These are phyloP conservation scores for Hymenoscyphus scutula DNA, from an alignment of 2,329 filamentous ascomycete genomes.

Conservation along the genomic window DNA sequence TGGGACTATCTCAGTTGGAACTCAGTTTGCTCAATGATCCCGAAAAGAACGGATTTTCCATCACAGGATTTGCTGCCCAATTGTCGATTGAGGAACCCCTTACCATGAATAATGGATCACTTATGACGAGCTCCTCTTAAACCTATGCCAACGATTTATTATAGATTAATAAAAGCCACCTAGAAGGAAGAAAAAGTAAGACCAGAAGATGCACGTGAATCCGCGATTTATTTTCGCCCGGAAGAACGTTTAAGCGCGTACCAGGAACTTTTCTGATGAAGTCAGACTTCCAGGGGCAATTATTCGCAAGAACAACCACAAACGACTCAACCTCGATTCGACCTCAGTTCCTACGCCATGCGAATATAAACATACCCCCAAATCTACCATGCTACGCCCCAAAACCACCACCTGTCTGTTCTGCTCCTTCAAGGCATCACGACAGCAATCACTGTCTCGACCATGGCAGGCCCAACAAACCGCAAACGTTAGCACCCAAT, in stretches of 20 bases:
- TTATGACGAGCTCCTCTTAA: not conserved
- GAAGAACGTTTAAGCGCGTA: not conserved
- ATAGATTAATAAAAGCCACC: too few species aligned
- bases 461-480: constrained; percentile 29
- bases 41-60: too few species aligned
- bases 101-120: too few species aligned
- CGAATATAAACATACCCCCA: constrained; percentile 4
- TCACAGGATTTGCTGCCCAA: too few species aligned
- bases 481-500: constrained; percentile 28
- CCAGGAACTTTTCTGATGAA: not conserved
- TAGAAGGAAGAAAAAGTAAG: not conserved
- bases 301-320: not conserved
- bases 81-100: too few species aligned
- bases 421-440: constrained; percentile 30
- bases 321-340: not conserved
- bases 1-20: too few species aligned
- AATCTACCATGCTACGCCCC: constrained; percentile 30
- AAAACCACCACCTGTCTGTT: constrained; percentile 30
- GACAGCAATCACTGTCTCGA: constrained; percentile 9
- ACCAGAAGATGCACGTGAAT: not conserved
- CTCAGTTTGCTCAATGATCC: too few species aligned
- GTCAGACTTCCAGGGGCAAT: not conserved
- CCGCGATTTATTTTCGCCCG: not conserved
- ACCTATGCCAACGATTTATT: not conserved
- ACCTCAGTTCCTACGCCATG: constrained; percentile 10